Evolutionary conservation across 371 early-diverging fungal genomes (phyloP).

Genomic region (Saksenaea vasiformis): DNA sequence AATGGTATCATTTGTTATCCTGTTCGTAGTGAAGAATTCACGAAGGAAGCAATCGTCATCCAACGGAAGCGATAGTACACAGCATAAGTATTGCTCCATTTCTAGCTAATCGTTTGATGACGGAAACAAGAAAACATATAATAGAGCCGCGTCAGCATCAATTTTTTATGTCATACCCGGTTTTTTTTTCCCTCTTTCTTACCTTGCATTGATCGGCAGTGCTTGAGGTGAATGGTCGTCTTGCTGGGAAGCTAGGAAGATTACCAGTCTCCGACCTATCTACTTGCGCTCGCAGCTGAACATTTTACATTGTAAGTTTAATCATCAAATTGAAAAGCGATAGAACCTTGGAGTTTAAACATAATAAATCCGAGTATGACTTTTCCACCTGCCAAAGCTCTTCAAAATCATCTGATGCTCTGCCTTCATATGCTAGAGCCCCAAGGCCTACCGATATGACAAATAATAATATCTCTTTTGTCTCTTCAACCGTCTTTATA

Average conservation of each 20-base stretch:
- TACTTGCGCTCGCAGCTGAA: constrained; percentile 29
- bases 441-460: constrained; percentile 41
- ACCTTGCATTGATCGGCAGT: constrained; percentile 62
- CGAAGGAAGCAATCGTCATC: constrained; percentile 61
- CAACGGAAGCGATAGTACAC: constrained; percentile 52
- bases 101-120: constrained; percentile 49
- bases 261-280: constrained; percentile 43
- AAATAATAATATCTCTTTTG: constrained; percentile 66
- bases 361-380: constrained; percentile 77
- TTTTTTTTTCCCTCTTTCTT: not conserved
- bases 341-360: constrained; percentile 70
- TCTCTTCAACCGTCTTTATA: constrained; percentile 66
- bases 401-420: constrained; percentile 18
- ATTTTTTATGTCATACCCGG: not conserved
- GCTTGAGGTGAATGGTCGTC: constrained; percentile 69
- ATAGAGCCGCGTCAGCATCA: not conserved
- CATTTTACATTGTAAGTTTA: not conserved
- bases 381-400: constrained; percentile 86
- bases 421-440: not conserved
- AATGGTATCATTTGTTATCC: constrained; percentile 27
- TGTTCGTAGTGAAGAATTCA: constrained; percentile 67
- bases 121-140: too few species aligned
- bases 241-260: constrained; percentile 73
- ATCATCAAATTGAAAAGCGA: not conserved
- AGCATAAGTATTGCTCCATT: constrained; percentile 72